Percentiles rank a stretch among this genome's conserved stretches.
These are phyloP conservation scores for Dothideomycetes sp. DNA, from an alignment of 2,329 filamentous ascomycete genomes.

Conservation along the genomic window DNA sequence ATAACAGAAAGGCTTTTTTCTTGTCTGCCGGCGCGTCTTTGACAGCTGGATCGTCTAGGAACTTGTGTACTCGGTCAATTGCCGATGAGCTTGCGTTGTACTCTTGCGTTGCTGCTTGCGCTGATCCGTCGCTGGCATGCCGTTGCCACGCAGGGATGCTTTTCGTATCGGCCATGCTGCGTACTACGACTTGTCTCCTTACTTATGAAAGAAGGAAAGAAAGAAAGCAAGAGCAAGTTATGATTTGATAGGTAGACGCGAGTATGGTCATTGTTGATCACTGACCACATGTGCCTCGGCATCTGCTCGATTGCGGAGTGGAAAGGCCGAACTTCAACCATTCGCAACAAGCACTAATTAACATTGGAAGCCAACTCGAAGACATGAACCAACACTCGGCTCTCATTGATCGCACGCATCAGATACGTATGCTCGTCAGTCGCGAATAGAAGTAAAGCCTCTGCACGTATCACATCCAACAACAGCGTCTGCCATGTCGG, in stretches of 20 bases:
- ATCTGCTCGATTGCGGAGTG: neutral
- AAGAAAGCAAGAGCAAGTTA: too few species aligned
- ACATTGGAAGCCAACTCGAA: too few species aligned
- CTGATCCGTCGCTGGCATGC: neutral
- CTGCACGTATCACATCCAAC: too few species aligned
- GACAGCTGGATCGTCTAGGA: slow-evolving; percentile 67
- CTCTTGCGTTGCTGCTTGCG: slow-evolving; percentile 6
- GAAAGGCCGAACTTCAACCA: neutral
- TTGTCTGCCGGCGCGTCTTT: slow-evolving; percentile 58
- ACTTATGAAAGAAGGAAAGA: neutral
- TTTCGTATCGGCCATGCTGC: slow-evolving; percentile 22
- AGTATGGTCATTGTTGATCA: neutral
- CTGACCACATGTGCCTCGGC: neutral
- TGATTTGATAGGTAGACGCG: neutral
- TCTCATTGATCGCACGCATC: neutral
- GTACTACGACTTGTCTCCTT: too few species aligned
- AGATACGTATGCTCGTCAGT: too few species aligned
- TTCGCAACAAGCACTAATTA: too few species aligned
- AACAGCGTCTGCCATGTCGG: slow-evolving; percentile 11
- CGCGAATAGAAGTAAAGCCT: too few species aligned
- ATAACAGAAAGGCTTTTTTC: slow-evolving; percentile 67
- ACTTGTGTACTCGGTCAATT: slow-evolving; percentile 61
- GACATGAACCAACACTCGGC: neutral
- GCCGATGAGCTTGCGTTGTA: slow-evolving; percentile 3
- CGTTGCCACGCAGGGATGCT: slow-evolving; percentile 29